Percentiles rank a stretch among this genome's conserved stretches.
Conservation (phyloP, 257 asterid species). For the Avicennia marina region DNA sequence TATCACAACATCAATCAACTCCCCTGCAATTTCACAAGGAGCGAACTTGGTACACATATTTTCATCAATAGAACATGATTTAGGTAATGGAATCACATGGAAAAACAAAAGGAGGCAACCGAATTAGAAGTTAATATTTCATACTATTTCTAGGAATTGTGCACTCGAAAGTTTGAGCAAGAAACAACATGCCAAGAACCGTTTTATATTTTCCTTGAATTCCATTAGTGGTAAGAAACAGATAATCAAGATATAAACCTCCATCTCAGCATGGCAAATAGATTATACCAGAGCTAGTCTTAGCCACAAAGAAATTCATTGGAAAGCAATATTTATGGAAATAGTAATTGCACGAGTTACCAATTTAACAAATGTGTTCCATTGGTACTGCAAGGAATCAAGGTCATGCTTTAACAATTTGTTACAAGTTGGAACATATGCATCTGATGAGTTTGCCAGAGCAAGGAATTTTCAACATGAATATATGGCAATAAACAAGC, state of each 20-base stretch:
- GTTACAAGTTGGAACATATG: neutral
- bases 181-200: neutral
- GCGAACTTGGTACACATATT: neutral
- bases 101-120: neutral
- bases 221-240: neutral
- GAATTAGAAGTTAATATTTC: neutral
- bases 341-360: neutral
- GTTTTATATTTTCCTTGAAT: neutral
- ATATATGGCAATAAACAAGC: neutral
- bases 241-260: neutral
- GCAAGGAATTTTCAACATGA: neutral
- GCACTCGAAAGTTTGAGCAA: neutral
- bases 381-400: neutral
- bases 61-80: neutral
- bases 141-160: neutral
- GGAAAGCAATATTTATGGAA: no score
- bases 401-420: neutral
- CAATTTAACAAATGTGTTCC: neutral
- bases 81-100: neutral
- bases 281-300: slow-evolving; percentile 6
- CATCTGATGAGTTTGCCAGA: neutral
- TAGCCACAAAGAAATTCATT: no score
- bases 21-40: slow-evolving; percentile 40
- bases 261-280: no score
- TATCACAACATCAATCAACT: slow-evolving; percentile 51